Evolutionary conservation across 352 stramenopile genomes (phyloP).

Genomic region (Phytopythium kandeliae): DNA sequence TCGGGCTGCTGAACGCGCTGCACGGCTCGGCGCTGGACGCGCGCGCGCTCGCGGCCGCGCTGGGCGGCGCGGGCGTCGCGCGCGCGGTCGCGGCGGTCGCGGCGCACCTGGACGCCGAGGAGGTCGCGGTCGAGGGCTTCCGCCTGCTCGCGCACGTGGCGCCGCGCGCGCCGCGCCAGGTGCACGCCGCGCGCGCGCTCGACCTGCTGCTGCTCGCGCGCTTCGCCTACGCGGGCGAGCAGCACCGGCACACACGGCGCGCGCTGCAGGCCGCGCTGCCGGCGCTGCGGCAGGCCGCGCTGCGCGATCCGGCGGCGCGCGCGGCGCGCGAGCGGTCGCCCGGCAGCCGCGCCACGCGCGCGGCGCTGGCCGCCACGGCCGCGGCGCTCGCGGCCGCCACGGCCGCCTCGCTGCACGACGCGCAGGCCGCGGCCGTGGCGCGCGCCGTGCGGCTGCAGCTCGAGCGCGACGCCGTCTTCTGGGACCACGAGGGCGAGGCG

Average conservation of each 20-base stretch:
- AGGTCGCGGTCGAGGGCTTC: constrained; percentile 71
- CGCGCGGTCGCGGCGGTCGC: constrained; percentile 62
- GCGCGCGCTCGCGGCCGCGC: constrained; percentile 38
- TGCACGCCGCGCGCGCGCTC: constrained; percentile 63
- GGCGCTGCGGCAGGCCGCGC: constrained; percentile 61
- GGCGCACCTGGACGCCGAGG: constrained; percentile 61
- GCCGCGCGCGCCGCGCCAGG: constrained; percentile 29
- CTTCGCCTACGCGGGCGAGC: constrained; percentile 53
- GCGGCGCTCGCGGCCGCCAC: constrained; percentile 41
- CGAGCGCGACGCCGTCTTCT: constrained; percentile 14
- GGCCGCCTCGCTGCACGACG: constrained; percentile 34
- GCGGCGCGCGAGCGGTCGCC: constrained; percentile 27
- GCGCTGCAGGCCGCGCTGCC: constrained; percentile 59
- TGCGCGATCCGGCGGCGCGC: constrained; percentile 49
- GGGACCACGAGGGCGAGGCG: constrained; percentile 3
- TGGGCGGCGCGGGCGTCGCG: constrained; percentile 46
- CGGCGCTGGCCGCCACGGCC: constrained; percentile 40
- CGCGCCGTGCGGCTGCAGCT: constrained; percentile 20
- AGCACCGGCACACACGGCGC: constrained; percentile 60
- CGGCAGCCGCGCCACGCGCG: constrained; percentile 30
- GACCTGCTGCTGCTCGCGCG: constrained; percentile 67
- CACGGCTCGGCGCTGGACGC: constrained; percentile 47
- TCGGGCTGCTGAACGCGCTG: constrained; percentile 65
- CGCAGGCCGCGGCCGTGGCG: constrained; percentile 29
- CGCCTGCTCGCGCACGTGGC: constrained; percentile 56